These are phyloP conservation scores for Raphidocelis subcapitata DNA, from an alignment of 139 green algal species.

Conservation along the genomic window DNA sequence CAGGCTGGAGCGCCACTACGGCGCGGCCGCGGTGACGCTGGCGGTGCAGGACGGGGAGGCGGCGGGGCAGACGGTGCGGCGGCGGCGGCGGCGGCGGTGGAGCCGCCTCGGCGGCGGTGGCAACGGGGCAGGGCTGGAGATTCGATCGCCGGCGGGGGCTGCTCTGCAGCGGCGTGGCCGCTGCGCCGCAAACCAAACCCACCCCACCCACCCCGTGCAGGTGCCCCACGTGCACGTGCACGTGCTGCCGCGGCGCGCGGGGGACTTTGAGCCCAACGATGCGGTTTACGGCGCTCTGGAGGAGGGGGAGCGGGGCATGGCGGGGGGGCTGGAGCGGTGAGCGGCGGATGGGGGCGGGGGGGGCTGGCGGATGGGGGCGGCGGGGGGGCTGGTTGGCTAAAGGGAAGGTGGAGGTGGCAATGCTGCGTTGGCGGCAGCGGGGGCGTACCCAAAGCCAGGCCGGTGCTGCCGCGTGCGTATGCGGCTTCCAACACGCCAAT, in stretches of 20 bases:
- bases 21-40: conserved; percentile 72
- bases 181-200: too few relatives aligned
- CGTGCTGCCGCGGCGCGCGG: conserved; percentile 78
- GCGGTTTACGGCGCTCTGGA: conserved; percentile 86
- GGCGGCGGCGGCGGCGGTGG: too few relatives aligned
- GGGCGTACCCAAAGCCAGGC: too few relatives aligned
- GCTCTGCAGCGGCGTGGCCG: too few relatives aligned
- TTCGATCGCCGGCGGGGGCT: too few relatives aligned
- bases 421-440: too few relatives aligned
- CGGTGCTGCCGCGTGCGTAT: too few relatives aligned
- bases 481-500: neutral
- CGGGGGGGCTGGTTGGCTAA: too few relatives aligned
- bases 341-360: neutral
- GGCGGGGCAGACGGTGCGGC: conserved; percentile 78
- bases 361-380: neutral
- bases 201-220: too few relatives aligned
- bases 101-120: too few relatives aligned
- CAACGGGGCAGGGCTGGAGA: too few relatives aligned
- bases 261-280: conserved; percentile 94
- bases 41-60: conserved; percentile 72
- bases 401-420: too few relatives aligned
- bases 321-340: neutral
- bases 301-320: conserved; percentile 14
- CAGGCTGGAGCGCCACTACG: conserved; percentile 61
- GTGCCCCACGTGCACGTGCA: conserved; percentile 98